Base-by-base conservation (phyloP, 805 yeast genomes). In the Suhomyces sp. region DNA sequence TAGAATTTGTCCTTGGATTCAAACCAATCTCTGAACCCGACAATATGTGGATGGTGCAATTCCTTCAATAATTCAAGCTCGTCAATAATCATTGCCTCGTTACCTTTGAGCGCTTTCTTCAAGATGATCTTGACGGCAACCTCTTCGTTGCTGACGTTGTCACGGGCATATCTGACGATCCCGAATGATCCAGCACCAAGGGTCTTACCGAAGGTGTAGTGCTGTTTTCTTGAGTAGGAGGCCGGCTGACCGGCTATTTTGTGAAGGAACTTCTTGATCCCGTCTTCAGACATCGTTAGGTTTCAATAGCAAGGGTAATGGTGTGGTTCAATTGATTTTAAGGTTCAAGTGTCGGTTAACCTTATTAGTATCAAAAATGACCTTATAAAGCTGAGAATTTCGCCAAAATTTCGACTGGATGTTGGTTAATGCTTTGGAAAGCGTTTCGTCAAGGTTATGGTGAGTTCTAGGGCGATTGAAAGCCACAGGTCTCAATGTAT, bases 161-260 rank as follows among this genome's bases (percentile, higher is more conserved):
- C 62, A 24, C 76, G 66, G 2, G 96, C 98, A 44, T 76, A 74
- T 48, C 95, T 73, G 3, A 91, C 98, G 2, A 91, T 82, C 25
- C 98, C 98, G 60, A 88, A 93, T 1, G 95, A 78, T 4, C 98
- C 98, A 0, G 97, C 97, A 7, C 98, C 98, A 9, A 90, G 63
- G 0, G 96, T 87, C 40, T 76, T 77, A 9, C 90, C 91, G 56
- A 88, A 86, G 6, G 80, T 76, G 52, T 87, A 90, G 40, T 76
- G 70, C 31, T 71, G 58, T 60, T 88, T 87, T 51, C 85, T 76
- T 26, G 70, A 53, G 48, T 82, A 82, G 6, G 84, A 75, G 9
- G 66, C 71, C 0, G 95, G 95, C 56, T 86, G 93, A 5, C 90
- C 87, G 29, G 78, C 64, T 14, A 85, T 53, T 48, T 76, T 81